Conservation (phyloP, 345 rosid genomes). For the Heritiera fomes region DNA sequence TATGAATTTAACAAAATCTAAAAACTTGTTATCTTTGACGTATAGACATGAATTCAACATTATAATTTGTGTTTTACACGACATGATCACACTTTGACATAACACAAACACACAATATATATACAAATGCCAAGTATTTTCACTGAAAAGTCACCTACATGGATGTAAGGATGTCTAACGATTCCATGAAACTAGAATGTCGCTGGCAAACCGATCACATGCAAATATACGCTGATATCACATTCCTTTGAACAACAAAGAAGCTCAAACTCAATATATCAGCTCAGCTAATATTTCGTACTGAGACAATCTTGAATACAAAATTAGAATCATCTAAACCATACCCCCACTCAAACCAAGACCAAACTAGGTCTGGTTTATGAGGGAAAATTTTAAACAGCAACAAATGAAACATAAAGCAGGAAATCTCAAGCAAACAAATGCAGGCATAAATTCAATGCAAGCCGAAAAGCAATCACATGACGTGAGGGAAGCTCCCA, state of each 20-base stretch:
- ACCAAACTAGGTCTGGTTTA: background rate
- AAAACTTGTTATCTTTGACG: no score
- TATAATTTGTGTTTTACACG: no score
- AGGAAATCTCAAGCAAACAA: conserved; percentile 1
- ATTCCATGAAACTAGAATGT: background rate
- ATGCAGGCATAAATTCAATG: background rate
- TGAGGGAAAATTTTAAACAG: background rate
- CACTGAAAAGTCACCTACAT: background rate
- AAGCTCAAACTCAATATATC: background rate
- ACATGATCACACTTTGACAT: no score
- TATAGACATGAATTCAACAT: no score
- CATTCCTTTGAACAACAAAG: background rate
- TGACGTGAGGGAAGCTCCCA: background rate
- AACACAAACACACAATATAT: no score
- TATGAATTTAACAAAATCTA: no score
- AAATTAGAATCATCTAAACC: background rate
- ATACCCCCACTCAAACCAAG: background rate
- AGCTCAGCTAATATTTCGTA: background rate
- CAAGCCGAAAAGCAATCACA: background rate
- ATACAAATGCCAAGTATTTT: background rate
- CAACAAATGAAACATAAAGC: background rate
- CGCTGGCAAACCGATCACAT: background rate
- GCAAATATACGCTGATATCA: background rate
- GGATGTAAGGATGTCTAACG: background rate
- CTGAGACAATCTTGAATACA: background rate